A percentile compares a stretch with the other conserved stretches of the same genome.
These are phyloP conservation scores for Rhodosporidiobolus odoratus DNA, from an alignment of 768 basidiomycete species.

Conservation along the genomic window DNA sequence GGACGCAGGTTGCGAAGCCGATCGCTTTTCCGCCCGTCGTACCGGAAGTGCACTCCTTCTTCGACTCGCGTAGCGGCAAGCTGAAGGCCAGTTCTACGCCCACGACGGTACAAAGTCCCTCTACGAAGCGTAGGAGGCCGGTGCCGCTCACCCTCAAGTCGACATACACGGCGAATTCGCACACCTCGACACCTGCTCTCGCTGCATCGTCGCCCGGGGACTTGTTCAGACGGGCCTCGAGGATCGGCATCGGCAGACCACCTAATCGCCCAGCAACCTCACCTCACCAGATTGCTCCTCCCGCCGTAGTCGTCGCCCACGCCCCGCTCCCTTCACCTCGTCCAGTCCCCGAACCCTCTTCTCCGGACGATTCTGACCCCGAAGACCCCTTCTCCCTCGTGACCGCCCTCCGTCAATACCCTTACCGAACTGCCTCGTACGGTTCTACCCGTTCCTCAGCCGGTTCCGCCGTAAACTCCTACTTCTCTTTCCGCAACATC, in stretches of 20 bases:
- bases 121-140: background rate
- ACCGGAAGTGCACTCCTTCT: too few species aligned
- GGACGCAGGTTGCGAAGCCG: background rate
- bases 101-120: too few species aligned
- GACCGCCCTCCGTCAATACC: constrained; percentile 1
- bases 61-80: too few species aligned
- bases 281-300: too few species aligned
- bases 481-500: background rate
- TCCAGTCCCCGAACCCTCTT: background rate
- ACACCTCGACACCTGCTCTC: too few species aligned
- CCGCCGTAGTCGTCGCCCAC: background rate
- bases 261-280: too few species aligned
- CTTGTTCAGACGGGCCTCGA: too few species aligned
- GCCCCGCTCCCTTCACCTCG: background rate
- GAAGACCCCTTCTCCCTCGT: constrained; percentile 2
- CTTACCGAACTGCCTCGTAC: background rate
- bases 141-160: background rate
- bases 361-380: background rate
- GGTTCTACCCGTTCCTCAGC: constrained; percentile 6
- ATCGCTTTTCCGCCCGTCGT: background rate
- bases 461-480: background rate
- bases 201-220: too few species aligned
- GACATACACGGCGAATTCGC: too few species aligned
- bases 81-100: too few species aligned
- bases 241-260: too few species aligned